These are phyloP conservation scores for Chrysoporthe deuterocubensis DNA, from an alignment of 2,329 filamentous ascomycete species.

Conservation along the genomic window DNA sequence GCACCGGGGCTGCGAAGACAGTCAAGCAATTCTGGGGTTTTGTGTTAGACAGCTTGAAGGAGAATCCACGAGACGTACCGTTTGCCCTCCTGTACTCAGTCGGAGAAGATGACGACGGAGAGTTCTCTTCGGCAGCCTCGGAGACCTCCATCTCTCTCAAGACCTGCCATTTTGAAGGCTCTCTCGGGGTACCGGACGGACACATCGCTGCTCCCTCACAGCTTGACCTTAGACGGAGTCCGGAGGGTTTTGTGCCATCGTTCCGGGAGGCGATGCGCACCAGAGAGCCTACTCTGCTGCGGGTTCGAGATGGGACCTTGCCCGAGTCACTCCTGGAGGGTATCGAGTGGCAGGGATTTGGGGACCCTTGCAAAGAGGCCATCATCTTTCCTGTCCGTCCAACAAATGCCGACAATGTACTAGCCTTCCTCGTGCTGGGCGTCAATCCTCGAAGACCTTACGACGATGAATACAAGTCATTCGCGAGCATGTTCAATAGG, in stretches of 20 bases:
- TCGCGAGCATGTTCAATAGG: conserved; percentile 50
- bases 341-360: conserved; percentile 58
- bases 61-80: conserved; percentile 44
- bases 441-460: conserved; percentile 66
- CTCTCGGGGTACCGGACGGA: conserved; percentile 40
- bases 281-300: conserved; percentile 39
- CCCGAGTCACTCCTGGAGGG: conserved; percentile 57
- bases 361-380: conserved; percentile 58
- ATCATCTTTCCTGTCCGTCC: conserved; percentile 66
- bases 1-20: conserved; percentile 38
- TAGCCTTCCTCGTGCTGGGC: conserved; percentile 65
- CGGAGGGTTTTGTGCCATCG: conserved; percentile 41
- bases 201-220: conserved; percentile 40
- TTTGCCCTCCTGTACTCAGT: conserved; percentile 48
- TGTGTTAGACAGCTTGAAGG: conserved; percentile 39
- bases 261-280: conserved; percentile 45
- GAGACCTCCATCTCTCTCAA: conserved; percentile 43
- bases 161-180: conserved; percentile 42
- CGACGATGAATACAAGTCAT: conserved; percentile 65
- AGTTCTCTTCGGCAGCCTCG: conserved; percentile 40
- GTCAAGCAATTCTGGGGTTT: conserved; percentile 42
- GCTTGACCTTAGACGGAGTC: conserved; percentile 41
- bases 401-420: conserved; percentile 59
- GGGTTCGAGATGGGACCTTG: conserved; percentile 49
- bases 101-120: conserved; percentile 42